These are phyloP conservation scores for Calonectria ilicicola DNA, from an alignment of 2,329 filamentous ascomycete species.

Conservation along the genomic window DNA sequence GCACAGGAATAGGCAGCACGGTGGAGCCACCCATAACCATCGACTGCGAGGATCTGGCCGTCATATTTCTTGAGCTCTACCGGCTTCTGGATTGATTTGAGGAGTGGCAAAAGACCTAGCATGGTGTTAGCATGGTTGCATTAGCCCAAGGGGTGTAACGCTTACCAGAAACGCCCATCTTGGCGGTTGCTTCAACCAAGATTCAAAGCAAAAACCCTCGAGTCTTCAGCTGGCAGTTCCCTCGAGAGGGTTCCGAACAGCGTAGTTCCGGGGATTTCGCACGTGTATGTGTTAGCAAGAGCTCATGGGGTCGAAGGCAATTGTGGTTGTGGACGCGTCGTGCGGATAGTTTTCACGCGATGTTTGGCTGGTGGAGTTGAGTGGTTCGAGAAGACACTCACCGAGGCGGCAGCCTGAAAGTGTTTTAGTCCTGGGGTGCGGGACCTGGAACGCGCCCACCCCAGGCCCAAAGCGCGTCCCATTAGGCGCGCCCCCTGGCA, in stretches of 20 bases:
- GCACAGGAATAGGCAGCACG: conserved; percentile 91
- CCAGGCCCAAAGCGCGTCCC: conserved; percentile 27
- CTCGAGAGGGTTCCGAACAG: conserved; percentile 33
- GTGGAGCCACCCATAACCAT: conserved; percentile 98
- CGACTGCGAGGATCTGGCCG: conserved; percentile 92
- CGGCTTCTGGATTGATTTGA: conserved; percentile 96
- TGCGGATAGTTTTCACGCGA: conserved; percentile 31
- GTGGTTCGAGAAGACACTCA: conserved; percentile 9
- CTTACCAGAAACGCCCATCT: conserved; percentile 54
- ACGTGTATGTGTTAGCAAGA: conserved; percentile 31
- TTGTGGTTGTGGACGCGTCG: conserved; percentile 13
- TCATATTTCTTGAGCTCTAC: conserved; percentile 87
- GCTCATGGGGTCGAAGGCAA: conserved; percentile 25
- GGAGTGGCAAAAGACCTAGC: conserved; percentile 84
- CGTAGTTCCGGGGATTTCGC: conserved; percentile 27
- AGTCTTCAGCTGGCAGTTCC: conserved; percentile 29
- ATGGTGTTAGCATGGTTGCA: conserved; percentile 32
- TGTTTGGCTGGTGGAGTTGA: conserved; percentile 26
- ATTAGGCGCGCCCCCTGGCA: conserved; percentile 30
- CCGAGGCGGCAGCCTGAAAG: background rate
- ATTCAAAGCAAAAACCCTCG: conserved; percentile 21
- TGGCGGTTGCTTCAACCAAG: conserved; percentile 30
- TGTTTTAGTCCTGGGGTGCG: conserved; percentile 1
- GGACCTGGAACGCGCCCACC: conserved; percentile 19
- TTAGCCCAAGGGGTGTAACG: background rate